Evolutionary conservation across 176 grass and related monocot genomes (phyloP).

Genomic region (Raddia guianensis): DNA sequence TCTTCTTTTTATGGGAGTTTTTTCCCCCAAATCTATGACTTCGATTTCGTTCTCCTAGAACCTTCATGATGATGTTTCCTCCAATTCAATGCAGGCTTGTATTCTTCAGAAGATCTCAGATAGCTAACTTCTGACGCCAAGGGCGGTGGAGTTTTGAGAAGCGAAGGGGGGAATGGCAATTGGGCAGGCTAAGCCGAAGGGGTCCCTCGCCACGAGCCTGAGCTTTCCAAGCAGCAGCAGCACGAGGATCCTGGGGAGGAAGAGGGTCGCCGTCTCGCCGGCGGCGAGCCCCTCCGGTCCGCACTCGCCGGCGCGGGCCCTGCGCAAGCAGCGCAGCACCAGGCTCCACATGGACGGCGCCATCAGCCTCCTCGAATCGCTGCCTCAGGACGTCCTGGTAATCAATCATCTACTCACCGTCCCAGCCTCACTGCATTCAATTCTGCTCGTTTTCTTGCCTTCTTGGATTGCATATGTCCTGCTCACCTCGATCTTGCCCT

Average conservation of each 20-base stretch:
- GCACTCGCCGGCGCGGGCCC: conserved; percentile 44
- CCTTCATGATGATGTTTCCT: neutral
- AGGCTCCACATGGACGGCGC: conserved; percentile 50
- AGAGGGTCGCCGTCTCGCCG: conserved; percentile 63
- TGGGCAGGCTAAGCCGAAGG: conserved; percentile 45
- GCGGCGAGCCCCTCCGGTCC: conserved; percentile 26
- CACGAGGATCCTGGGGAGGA: conserved; percentile 69
- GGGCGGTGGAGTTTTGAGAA: neutral
- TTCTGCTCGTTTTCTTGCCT: neutral
- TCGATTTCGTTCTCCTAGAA: neutral
- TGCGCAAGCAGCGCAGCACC: conserved; percentile 58
- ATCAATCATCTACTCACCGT: conserved; percentile 1
- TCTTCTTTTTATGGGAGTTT: too few relatives aligned
- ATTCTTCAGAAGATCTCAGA: neutral
- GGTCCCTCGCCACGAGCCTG: conserved; percentile 42
- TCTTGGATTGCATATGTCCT: neutral
- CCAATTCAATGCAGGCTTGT: conserved; percentile 10
- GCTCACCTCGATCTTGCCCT: neutral
- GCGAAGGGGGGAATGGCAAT: conserved; percentile 55
- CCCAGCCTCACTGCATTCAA: neutral
- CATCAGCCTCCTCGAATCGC: conserved; percentile 48
- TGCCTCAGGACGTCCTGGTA: conserved; percentile 87
- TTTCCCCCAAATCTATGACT: neutral
- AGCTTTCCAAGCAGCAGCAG: conserved; percentile 50
- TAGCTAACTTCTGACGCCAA: neutral